phyloP scores from a whole-genome alignment of 176 grass and related monocot species.

The Dendrocalamus sinicus region DNA sequence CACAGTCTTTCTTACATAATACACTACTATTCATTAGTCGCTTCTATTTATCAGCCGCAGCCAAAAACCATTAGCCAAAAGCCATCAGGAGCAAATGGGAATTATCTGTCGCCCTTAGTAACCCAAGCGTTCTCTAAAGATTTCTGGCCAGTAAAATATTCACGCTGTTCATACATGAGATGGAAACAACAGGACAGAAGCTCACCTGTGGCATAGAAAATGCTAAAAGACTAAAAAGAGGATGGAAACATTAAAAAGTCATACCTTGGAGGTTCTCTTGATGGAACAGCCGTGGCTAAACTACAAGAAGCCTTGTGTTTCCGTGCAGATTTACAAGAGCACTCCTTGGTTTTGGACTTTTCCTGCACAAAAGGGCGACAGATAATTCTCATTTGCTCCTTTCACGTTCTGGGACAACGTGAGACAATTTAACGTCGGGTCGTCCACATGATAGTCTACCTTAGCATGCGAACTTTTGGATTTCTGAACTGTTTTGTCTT shows the following conservation, averaged over 20 bases:
- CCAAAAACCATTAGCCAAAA: too few species aligned
- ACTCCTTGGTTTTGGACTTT: constrained; percentile 51
- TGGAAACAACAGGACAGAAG: neutral
- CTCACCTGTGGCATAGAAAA: constrained; percentile 17
- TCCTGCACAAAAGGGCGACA: constrained; percentile 27
- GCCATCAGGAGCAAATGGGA: too few species aligned
- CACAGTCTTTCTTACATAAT: too few species aligned
- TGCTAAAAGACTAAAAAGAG: constrained; percentile 12
- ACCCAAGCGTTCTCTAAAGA: neutral
- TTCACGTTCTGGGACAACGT: neutral
- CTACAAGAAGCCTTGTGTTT: constrained; percentile 65
- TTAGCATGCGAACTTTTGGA: constrained; percentile 34
- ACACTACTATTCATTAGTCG: too few species aligned
- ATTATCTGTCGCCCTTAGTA: too few species aligned
- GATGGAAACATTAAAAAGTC: neutral
- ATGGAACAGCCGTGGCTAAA: constrained; percentile 40
- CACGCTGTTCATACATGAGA: neutral
- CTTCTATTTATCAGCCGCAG: too few species aligned
- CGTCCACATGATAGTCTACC: constrained; percentile 31
- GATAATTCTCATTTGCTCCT: constrained; percentile 7
- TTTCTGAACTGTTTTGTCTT: constrained; percentile 34
- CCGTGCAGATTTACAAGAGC: constrained; percentile 62
- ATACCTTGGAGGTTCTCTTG: constrained; percentile 54
- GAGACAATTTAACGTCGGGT: neutral
- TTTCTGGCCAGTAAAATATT: neutral